phyloP scores from a whole-genome alignment of 495 filamentous ascomycete genomes.

The Beverwykella pulmonaria region DNA sequence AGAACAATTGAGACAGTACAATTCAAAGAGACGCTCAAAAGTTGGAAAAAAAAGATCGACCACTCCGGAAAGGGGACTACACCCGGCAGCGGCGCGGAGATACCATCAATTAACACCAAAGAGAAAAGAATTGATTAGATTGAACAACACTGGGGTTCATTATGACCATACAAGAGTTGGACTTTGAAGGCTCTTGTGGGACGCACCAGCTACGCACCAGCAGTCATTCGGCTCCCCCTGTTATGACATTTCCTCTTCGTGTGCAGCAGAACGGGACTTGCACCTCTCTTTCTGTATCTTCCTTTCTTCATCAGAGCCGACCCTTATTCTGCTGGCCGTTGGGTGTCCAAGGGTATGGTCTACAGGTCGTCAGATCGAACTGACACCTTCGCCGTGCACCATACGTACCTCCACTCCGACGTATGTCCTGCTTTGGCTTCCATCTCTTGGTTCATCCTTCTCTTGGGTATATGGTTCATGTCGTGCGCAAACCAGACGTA shows the following conservation, averaged over 20 bases:
- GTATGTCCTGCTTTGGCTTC: not conserved
- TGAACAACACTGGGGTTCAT: not conserved
- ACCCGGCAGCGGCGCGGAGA: not conserved
- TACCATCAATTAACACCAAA: not conserved
- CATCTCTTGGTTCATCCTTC: not conserved
- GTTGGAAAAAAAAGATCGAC: too few relatives aligned
- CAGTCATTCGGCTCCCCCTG: not conserved
- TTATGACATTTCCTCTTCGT: not conserved
- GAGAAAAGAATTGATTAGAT: not conserved
- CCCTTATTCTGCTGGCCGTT: not conserved
- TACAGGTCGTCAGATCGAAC: slow-evolving; percentile 8
- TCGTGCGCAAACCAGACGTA: not conserved
- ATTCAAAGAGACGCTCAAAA: too few relatives aligned
- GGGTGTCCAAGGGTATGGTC: not conserved
- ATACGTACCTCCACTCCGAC: not conserved
- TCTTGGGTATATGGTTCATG: not conserved
- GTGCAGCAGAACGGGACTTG: not conserved
- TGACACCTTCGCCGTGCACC: not conserved
- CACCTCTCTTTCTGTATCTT: not conserved
- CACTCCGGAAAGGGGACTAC: too few relatives aligned
- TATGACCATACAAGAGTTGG: slow-evolving; percentile 5
- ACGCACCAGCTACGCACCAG: slow-evolving; percentile 1
- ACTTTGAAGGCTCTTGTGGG: not conserved
- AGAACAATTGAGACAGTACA: too few relatives aligned
- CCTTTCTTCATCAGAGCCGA: not conserved